Evolutionary conservation across 345 rosid genomes (phyloP).

Genomic region (Pistacia integerrima): DNA sequence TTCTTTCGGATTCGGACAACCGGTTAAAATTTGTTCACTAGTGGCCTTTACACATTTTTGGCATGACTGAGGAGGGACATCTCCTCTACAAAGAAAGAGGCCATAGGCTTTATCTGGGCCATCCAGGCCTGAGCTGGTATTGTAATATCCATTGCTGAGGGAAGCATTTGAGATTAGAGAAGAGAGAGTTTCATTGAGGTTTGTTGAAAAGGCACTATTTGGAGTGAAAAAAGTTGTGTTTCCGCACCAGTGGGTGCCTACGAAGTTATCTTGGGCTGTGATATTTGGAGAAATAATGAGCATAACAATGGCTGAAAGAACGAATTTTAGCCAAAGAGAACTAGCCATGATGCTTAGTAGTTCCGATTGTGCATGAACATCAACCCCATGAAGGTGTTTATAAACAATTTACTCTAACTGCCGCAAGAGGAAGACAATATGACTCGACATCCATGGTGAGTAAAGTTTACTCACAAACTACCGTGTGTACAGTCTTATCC

Average conservation of each 20-base stretch:
- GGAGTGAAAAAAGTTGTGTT: background rate
- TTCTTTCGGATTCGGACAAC: slow-evolving; percentile 39
- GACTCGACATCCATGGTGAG: too few relatives aligned
- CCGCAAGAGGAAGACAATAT: too few relatives aligned
- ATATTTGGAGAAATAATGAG: background rate
- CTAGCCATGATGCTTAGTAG: too few relatives aligned
- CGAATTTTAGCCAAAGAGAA: too few relatives aligned
- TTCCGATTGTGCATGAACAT: too few relatives aligned
- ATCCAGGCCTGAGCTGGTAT: background rate
- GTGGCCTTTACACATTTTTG: slow-evolving; percentile 11
- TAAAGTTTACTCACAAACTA: too few relatives aligned
- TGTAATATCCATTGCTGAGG: slow-evolving; percentile 12
- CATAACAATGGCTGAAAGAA: background rate
- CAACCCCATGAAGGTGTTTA: too few relatives aligned
- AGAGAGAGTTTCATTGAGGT: slow-evolving; percentile 25
- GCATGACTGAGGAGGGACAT: background rate
- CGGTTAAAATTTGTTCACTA: slow-evolving; percentile 4
- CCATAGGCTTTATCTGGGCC: slow-evolving; percentile 7
- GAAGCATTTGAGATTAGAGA: slow-evolving; percentile 7
- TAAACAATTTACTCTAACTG: too few relatives aligned
- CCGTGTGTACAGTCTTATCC: too few relatives aligned
- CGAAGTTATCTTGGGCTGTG: background rate
- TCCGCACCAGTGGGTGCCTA: background rate
- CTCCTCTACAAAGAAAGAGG: slow-evolving; percentile 27
- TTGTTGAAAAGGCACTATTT: slow-evolving; percentile 18